A percentile compares a stretch with the other conserved stretches of the same genome.
Conservation (phyloP, 2,329 filamentous ascomycete species). For the Hansfordia pulvinata region DNA sequence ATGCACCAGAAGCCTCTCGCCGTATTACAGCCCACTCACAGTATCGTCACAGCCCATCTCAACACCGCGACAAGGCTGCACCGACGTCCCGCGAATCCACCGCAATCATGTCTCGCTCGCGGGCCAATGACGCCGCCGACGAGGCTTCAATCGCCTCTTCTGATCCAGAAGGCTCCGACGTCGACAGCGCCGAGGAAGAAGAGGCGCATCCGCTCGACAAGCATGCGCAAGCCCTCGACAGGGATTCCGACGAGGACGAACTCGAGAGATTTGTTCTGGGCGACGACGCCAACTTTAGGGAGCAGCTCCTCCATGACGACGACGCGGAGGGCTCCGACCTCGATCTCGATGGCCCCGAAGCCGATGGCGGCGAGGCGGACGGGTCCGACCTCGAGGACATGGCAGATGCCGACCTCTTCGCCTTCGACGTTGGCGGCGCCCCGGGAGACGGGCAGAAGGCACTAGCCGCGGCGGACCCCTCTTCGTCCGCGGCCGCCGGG, state of each 20-base stretch:
- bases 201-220: constrained; percentile 9
- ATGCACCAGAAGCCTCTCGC: no score
- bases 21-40: no score
- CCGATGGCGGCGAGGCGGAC: constrained; percentile 27
- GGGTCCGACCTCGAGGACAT: constrained; percentile 26
- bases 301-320: constrained; percentile 51
- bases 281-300: constrained; percentile 68
- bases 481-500: constrained; percentile 4
- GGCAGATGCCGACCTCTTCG: constrained; percentile 75
- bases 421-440: constrained; percentile 56
- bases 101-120: no score
- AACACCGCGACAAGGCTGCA: no score
- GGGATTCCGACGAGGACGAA: constrained; percentile 73
- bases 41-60: no score
- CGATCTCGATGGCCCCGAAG: constrained; percentile 14
- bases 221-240: constrained; percentile 33
- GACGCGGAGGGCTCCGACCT: constrained; percentile 12
- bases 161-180: constrained; percentile 12
- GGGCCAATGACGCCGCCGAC: no score
- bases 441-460: constrained; percentile 19
- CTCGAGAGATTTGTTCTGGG: constrained; percentile 84
- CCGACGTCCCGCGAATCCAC: no score
- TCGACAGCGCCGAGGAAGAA: constrained; percentile 15
- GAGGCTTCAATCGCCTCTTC: constrained; percentile 9
- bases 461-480: constrained; percentile 9